Evolutionary conservation across 2,329 filamentous ascomycete species (phyloP).

Genomic region (Scytalidium lignicola): DNA sequence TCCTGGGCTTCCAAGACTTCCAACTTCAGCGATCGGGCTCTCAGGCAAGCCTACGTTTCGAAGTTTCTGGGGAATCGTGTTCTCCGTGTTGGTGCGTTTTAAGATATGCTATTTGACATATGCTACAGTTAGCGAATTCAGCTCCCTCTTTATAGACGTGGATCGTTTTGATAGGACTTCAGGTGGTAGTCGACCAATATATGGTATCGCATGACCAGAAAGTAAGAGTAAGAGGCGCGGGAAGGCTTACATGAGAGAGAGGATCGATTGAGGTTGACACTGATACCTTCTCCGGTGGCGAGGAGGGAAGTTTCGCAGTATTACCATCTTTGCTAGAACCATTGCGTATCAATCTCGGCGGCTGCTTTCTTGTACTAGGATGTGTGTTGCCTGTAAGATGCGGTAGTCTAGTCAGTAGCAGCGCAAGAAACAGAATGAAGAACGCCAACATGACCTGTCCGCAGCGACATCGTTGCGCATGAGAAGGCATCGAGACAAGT

Average conservation of each 20-base stretch:
- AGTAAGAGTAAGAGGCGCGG: constrained; percentile 3
- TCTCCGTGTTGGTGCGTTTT: constrained; percentile 61
- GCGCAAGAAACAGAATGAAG: constrained; percentile 10
- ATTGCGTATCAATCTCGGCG: constrained; percentile 22
- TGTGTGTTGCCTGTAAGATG: constrained; percentile 18
- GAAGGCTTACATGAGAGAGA: constrained; percentile 56
- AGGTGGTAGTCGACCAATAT: constrained; percentile 3
- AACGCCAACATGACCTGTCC: constrained; percentile 10
- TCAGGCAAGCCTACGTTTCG: constrained; percentile 49
- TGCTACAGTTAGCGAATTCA: constrained; percentile 12
- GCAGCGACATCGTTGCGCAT: not conserved
- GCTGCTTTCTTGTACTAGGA: constrained; percentile 20
- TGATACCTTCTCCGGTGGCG: constrained; percentile 9
- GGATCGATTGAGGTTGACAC: constrained; percentile 53
- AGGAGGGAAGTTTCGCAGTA: constrained; percentile 10
- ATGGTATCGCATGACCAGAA: constrained; percentile 1
- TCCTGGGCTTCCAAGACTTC: not conserved
- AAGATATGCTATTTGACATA: constrained; percentile 46
- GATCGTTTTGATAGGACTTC: constrained; percentile 24
- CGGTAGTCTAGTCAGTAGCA: constrained; percentile 17
- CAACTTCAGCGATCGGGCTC: constrained; percentile 37
- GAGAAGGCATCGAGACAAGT: not conserved
- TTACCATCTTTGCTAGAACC: constrained; percentile 19
- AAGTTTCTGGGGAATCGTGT: constrained; percentile 45
- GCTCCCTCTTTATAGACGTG: not conserved